Conservation (phyloP, 805 yeast species). For the Yueomyces sp. region DNA sequence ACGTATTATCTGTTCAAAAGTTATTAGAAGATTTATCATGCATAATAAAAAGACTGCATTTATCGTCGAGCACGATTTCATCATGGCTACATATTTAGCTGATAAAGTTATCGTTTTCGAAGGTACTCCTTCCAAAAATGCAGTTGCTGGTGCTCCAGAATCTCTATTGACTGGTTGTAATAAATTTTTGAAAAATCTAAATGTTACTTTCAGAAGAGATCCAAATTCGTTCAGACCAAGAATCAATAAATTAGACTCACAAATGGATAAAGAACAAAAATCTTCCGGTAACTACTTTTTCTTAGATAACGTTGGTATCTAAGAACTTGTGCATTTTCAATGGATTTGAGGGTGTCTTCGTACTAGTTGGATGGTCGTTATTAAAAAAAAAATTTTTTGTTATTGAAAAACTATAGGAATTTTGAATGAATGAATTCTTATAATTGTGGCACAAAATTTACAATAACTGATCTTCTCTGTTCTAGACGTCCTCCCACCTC, state of each 20-base stretch:
- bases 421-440: no score
- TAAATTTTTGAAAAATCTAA: constrained; percentile 88
- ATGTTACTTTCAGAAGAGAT: constrained; percentile 98
- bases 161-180: constrained; percentile 94
- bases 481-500: no score
- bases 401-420: no score
- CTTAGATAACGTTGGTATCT: constrained; percentile 54
- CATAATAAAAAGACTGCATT: constrained; percentile 99
- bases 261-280: constrained; percentile 98
- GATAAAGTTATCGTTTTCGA: constrained; percentile 98
- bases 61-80: constrained; percentile 98
- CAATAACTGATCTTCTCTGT: no score
- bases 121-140: constrained; percentile 80
- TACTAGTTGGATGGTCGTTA: no score
- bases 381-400: no score
- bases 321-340: constrained; percentile 3
- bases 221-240: constrained; percentile 98
- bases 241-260: constrained; percentile 93
- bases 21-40: constrained; percentile 88
- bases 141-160: constrained; percentile 82
- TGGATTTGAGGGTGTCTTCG: no score
- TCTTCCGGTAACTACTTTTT: constrained; percentile 87
- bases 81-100: constrained; percentile 98
- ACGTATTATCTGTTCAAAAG: constrained; percentile 98
- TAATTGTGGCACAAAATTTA: no score